phyloP scores from a whole-genome alignment of 129 eudicot genomes.

The Flaveria sonorensis region DNA sequence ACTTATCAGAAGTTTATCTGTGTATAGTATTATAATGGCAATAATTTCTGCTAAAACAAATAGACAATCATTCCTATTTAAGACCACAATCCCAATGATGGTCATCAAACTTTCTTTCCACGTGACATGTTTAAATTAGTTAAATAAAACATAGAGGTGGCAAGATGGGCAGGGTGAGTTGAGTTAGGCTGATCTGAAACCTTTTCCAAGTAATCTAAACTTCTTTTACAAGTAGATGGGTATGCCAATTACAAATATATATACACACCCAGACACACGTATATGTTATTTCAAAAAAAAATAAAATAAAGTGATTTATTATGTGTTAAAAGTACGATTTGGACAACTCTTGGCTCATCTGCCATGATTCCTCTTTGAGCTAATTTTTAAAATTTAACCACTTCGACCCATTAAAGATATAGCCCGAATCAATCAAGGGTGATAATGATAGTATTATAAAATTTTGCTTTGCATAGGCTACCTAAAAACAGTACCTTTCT shows the following conservation, averaged over 20 bases:
- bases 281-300: not conserved
- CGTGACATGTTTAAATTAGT: not conserved
- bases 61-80: not conserved
- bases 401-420: not conserved
- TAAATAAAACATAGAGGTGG: not conserved
- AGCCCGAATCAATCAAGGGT: not conserved
- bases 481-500: slow-evolving; percentile 64
- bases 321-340: not conserved
- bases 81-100: not conserved
- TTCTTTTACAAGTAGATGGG: not conserved
- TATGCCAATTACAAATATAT: not conserved
- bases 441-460: not conserved
- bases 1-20: slow-evolving; percentile 10
- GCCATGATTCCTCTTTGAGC: not conserved
- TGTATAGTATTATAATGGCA: not conserved
- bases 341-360: not conserved
- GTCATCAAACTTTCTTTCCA: not conserved
- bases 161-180: not conserved
- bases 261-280: not conserved
- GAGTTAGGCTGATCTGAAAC: not conserved
- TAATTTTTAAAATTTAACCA: no score
- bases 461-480: not conserved
- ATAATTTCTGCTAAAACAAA: not conserved
- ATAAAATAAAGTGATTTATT: not conserved
- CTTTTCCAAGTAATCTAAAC: not conserved